phyloP scores from a whole-genome alignment of 2,329 filamentous ascomycete species.

The Dryadomyces quercus-mongolicae region DNA sequence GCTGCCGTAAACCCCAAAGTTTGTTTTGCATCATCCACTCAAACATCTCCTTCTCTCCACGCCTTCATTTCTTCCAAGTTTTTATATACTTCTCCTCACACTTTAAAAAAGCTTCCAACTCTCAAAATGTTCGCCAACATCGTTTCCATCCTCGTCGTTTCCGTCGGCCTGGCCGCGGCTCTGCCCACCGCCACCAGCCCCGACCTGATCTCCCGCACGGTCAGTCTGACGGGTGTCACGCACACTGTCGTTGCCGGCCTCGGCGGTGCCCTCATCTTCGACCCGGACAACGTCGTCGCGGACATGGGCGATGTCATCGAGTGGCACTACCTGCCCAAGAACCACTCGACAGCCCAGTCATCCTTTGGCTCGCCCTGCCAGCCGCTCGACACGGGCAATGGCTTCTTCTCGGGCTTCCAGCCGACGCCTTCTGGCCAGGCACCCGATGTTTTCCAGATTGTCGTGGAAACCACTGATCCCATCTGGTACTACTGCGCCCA shows the following conservation, averaged over 20 bases:
- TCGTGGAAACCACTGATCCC: slow-evolving; percentile 26
- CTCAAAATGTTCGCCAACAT: slow-evolving; percentile 8
- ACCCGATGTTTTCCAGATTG: slow-evolving; percentile 30
- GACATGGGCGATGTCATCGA: slow-evolving; percentile 37
- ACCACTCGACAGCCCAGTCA: slow-evolving; percentile 26
- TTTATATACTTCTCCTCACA: background rate
- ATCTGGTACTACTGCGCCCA: slow-evolving; percentile 34
- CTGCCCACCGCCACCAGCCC: slow-evolving; percentile 19
- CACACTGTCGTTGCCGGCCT: slow-evolving; percentile 34
- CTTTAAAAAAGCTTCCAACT: background rate
- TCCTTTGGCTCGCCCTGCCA: slow-evolving; percentile 29
- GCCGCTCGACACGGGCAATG: slow-evolving; percentile 22
- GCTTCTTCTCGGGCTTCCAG: slow-evolving; percentile 33
- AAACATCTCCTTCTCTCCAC: background rate
- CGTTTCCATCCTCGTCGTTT: slow-evolving; percentile 13
- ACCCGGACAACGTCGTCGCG: slow-evolving; percentile 36
- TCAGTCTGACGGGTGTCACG: slow-evolving; percentile 25
- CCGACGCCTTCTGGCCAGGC: slow-evolving; percentile 22
- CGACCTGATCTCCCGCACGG: slow-evolving; percentile 20
- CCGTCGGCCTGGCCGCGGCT: slow-evolving; percentile 17
- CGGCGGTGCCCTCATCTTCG: slow-evolving; percentile 30
- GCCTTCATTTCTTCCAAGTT: slow-evolving; percentile 1
- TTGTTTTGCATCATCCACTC: background rate
- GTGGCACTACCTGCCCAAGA: slow-evolving; percentile 40
- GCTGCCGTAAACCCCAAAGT: background rate